Evolutionary conservation across 345 rosid species (phyloP).

Genomic region (Adansonia digitata): DNA sequence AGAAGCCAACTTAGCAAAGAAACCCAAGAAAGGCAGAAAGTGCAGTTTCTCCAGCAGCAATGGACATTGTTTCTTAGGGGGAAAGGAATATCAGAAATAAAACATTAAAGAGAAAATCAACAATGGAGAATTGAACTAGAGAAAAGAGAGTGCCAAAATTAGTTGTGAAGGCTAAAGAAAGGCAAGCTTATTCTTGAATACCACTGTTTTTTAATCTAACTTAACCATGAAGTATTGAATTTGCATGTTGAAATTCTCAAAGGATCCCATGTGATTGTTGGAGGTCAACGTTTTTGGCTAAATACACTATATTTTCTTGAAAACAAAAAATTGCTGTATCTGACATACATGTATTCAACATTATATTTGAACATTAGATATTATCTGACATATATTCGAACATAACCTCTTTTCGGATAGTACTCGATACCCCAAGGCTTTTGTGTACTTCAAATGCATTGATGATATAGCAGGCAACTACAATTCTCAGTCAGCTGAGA

Average conservation of each 20-base stretch:
- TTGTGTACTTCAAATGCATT: too few species aligned
- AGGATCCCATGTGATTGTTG: not conserved
- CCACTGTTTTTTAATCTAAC: not conserved
- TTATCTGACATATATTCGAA: too few species aligned
- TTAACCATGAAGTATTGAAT: not conserved
- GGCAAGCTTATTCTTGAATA: not conserved
- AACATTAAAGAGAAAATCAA: not conserved
- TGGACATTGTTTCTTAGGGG: not conserved
- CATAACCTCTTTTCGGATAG: too few species aligned
- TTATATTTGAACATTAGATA: too few species aligned
- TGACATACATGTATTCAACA: too few species aligned
- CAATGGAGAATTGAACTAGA: not conserved
- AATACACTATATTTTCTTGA: not conserved
- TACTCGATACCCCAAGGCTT: too few species aligned
- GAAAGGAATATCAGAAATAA: not conserved
- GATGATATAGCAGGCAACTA: too few species aligned
- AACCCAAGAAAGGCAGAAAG: not conserved
- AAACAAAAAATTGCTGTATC: too few species aligned
- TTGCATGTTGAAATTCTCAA: not conserved
- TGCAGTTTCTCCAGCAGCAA: not conserved
- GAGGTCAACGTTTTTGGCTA: not conserved
- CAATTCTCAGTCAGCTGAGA: too few species aligned
- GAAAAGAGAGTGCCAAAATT: not conserved
- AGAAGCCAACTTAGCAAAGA: constrained; percentile 1
- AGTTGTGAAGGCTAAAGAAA: not conserved